phyloP scores from a whole-genome alignment of 352 stramenopile species.

The Hyaloperonospora arabidopsidis region DNA sequence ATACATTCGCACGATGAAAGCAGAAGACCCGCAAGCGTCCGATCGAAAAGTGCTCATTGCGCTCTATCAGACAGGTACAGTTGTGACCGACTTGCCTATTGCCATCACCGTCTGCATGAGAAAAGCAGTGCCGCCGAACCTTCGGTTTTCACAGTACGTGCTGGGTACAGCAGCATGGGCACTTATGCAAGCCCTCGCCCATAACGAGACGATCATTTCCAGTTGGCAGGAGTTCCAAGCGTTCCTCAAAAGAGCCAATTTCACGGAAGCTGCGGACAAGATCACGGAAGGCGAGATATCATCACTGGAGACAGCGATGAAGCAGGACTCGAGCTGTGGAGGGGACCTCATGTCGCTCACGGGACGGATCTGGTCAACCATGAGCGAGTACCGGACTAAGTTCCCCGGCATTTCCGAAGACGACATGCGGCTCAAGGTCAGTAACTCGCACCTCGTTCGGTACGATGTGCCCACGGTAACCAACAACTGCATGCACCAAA shows the following conservation, averaged over 20 bases:
- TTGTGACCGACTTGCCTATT: not conserved
- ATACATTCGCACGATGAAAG: slow-evolving; percentile 19
- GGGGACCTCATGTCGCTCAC: not conserved
- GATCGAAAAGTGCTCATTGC: slow-evolving; percentile 12
- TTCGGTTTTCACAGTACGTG: not conserved
- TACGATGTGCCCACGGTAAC: slow-evolving; percentile 11
- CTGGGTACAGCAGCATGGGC: not conserved
- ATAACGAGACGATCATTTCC: not conserved
- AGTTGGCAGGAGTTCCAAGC: not conserved
- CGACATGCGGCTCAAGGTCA: not conserved
- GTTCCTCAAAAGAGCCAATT: not conserved
- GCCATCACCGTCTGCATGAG: too few relatives aligned
- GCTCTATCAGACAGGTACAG: slow-evolving; percentile 12
- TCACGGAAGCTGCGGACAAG: not conserved
- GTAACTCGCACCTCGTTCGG: slow-evolving; percentile 9
- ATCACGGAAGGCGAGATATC: not conserved
- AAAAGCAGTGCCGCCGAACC: not conserved
- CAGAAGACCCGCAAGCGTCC: slow-evolving; percentile 12
- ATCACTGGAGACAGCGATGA: not conserved
- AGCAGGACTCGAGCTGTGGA: not conserved
- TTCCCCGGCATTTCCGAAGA: not conserved
- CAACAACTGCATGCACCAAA: slow-evolving; percentile 12
- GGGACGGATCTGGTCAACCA: not conserved
- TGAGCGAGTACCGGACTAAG: not conserved
- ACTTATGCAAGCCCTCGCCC: not conserved